phyloP scores from a whole-genome alignment of 768 basidiomycete genomes.

The Leccinum uliginosum region DNA sequence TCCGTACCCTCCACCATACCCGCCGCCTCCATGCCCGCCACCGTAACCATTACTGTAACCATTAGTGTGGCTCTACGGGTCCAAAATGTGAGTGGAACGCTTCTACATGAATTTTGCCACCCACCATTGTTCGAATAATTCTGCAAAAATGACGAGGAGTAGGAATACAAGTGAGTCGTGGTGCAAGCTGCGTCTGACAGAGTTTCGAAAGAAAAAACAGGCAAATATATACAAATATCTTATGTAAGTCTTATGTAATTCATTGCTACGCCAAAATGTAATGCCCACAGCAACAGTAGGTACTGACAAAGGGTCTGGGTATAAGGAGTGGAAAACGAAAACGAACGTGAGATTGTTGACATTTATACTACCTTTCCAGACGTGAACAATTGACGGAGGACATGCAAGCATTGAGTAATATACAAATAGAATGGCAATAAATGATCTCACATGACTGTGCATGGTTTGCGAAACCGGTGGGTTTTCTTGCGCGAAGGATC shows the following conservation, averaged over 20 bases:
- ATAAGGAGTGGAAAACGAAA: slow-evolving; percentile 8
- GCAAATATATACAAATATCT: slow-evolving; percentile 11
- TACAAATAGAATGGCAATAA: slow-evolving; percentile 2
- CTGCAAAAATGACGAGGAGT: background rate
- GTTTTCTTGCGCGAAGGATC: slow-evolving; percentile 33
- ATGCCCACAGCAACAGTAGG: background rate
- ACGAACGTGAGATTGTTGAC: slow-evolving; percentile 5
- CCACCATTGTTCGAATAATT: slow-evolving; percentile 18
- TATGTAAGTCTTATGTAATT: slow-evolving; percentile 5
- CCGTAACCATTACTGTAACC: slow-evolving; percentile 34
- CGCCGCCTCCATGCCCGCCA: slow-evolving; percentile 28
- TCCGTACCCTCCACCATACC: slow-evolving; percentile 27
- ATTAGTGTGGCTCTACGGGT: slow-evolving; percentile 28
- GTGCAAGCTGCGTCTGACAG: slow-evolving; percentile 12
- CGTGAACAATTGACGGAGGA: background rate
- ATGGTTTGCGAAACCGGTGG: slow-evolving; percentile 25
- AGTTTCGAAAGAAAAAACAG: slow-evolving; percentile 16
- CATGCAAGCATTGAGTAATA: slow-evolving; percentile 4
- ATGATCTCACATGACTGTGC: slow-evolving; percentile 36
- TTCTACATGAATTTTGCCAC: background rate
- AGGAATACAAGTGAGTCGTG: slow-evolving; percentile 16
- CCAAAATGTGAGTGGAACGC: background rate
- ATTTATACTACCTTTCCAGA: slow-evolving; percentile 6
- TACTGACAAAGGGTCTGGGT: background rate
- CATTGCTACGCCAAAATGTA: background rate